Conservation (phyloP, 2,329 filamentous ascomycete species). For the Colletotrichum melonis region DNA sequence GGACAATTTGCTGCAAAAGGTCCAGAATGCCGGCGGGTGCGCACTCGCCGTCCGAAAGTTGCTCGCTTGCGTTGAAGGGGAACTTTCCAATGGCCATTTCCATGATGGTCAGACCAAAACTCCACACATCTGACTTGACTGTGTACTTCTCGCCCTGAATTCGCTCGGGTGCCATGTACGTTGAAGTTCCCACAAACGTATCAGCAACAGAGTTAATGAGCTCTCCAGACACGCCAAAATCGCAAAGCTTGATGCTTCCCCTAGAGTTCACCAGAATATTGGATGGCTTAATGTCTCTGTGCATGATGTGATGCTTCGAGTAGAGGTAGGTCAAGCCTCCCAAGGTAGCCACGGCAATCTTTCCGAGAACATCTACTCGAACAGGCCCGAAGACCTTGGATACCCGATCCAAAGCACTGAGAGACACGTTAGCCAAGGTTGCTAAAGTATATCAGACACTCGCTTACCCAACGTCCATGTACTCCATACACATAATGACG, state of each 20-base stretch:
- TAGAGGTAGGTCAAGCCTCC: conserved; percentile 96
- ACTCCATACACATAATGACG: conserved; percentile 99
- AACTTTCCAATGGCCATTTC: conserved; percentile 98
- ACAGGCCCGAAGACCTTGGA: conserved; percentile 96
- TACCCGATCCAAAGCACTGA: conserved; percentile 89
- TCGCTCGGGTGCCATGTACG: conserved; percentile 98
- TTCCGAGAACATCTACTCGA: conserved; percentile 94
- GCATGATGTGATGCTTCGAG: conserved; percentile 96
- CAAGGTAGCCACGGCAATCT: conserved; percentile 95
- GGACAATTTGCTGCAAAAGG: conserved; percentile 95
- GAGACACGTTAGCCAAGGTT: conserved; percentile 36
- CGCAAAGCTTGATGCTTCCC: conserved; percentile 95
- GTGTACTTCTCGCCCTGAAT: conserved; percentile 98
- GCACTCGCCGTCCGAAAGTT: conserved; percentile 77
- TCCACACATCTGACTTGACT: conserved; percentile 99
- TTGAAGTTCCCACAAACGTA: conserved; percentile 98
- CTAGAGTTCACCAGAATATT: conserved; percentile 97
- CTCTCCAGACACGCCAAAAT: conserved; percentile 98
- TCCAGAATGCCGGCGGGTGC: conserved; percentile 96
- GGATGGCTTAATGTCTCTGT: conserved; percentile 97
- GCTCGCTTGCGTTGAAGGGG: conserved; percentile 84
- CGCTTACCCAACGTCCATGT: conserved; percentile 97
- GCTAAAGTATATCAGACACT: not conserved
- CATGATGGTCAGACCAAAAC: conserved; percentile 95
- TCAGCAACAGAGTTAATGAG: conserved; percentile 98